Percentiles rank a stretch among this genome's conserved stretches.
phyloP scores from a whole-genome alignment of 208 protist genomes.

The Trypanosoma rangeli region DNA sequence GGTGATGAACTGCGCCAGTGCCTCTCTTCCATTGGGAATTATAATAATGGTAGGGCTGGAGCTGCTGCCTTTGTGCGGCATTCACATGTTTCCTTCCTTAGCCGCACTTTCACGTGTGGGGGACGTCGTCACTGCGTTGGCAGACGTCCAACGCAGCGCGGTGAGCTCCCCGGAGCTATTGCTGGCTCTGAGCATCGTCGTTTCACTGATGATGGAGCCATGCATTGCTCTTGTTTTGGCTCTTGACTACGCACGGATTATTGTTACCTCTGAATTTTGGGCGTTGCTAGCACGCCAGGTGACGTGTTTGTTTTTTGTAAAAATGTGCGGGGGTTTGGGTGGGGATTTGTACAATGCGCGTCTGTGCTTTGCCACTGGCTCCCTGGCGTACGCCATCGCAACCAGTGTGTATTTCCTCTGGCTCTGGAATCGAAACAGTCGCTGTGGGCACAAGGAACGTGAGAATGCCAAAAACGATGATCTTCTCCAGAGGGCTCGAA shows the following conservation, averaged over 20 bases:
- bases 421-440: constrained; percentile 23
- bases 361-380: constrained; percentile 56
- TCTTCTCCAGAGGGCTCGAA: constrained; percentile 31
- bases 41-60: constrained; percentile 33
- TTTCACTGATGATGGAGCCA: constrained; percentile 56
- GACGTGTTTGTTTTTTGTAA: constrained; percentile 41
- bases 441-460: neutral
- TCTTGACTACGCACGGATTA: constrained; percentile 57
- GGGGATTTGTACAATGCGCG: constrained; percentile 40
- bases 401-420: constrained; percentile 52
- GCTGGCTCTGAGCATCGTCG: constrained; percentile 41
- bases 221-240: constrained; percentile 65
- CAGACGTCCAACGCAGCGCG: neutral
- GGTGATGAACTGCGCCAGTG: constrained; percentile 42
- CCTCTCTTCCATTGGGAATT: constrained; percentile 47
- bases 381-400: constrained; percentile 48
- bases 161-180: constrained; percentile 50
- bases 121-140: neutral
- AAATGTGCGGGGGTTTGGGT: constrained; percentile 12
- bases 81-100: constrained; percentile 31
- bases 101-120: constrained; percentile 2
- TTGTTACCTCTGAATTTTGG: constrained; percentile 70
- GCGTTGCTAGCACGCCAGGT: constrained; percentile 51
- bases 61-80: constrained; percentile 18
- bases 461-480: neutral